These are phyloP conservation scores for Salvia rosmarinus DNA, from an alignment of 257 asterid genomes.

Conservation along the genomic window DNA sequence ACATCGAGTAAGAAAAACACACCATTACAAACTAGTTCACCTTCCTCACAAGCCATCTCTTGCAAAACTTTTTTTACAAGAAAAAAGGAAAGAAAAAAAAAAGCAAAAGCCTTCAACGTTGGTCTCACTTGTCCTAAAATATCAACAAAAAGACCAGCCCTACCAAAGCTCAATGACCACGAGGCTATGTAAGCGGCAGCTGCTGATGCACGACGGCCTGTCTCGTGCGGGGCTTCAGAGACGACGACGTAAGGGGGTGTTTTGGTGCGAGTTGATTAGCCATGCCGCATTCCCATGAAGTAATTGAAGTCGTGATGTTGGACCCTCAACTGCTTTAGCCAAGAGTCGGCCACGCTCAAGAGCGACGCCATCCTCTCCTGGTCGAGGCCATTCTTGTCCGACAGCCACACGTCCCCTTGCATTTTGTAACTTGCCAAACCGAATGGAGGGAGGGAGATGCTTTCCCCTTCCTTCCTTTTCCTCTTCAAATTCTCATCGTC, in stretches of 20 bases:
- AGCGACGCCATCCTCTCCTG: slow-evolving; percentile 62
- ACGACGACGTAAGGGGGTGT: slow-evolving; percentile 7
- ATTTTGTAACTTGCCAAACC: slow-evolving; percentile 75
- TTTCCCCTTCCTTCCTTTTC: slow-evolving; percentile 40
- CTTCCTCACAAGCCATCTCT: slow-evolving; percentile 31
- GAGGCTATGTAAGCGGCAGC: slow-evolving; percentile 21
- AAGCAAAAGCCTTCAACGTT: slow-evolving; percentile 14
- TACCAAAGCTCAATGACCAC: slow-evolving; percentile 12
- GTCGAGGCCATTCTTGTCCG: slow-evolving; percentile 46
- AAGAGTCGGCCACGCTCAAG: slow-evolving; percentile 81
- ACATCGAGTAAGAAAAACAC: slow-evolving; percentile 22
- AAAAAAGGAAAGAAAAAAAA: not conserved
- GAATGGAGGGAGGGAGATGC: slow-evolving; percentile 64
- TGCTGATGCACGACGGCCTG: slow-evolving; percentile 29
- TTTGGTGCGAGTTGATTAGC: slow-evolving; percentile 31
- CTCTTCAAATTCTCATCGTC: slow-evolving; percentile 30
- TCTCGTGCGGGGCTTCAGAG: slow-evolving; percentile 30
- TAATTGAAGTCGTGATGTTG: slow-evolving; percentile 94
- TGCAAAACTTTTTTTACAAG: too few species aligned
- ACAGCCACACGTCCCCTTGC: slow-evolving; percentile 77
- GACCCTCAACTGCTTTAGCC: slow-evolving; percentile 93
- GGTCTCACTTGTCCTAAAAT: slow-evolving; percentile 34
- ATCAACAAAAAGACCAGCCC: slow-evolving; percentile 28
- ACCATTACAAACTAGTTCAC: slow-evolving; percentile 31
- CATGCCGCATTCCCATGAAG: slow-evolving; percentile 72